Base-by-base conservation (phyloP, 495 filamentous ascomycete species). In the Aspergillus homomorphus region DNA sequence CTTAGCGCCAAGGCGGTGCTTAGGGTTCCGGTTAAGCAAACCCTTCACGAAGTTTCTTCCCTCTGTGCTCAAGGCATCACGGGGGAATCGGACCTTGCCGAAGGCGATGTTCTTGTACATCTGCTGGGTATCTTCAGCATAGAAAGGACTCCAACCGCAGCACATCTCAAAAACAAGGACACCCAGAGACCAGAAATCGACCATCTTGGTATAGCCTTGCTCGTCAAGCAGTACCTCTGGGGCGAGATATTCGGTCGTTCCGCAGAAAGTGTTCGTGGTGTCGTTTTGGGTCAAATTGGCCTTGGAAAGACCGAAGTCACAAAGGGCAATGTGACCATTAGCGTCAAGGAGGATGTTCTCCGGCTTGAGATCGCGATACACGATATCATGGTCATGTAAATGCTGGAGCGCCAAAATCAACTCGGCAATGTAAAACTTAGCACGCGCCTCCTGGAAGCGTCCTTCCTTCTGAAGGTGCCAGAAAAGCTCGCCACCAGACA, bases 71-170 rank as follows among this genome's bases (percentile, higher is more conserved):
- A 98, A 78, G 0, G 94, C 95, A 68, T 98, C 94, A 56, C 91
- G 84, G 16, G 94, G 94, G 75, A 98, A 98, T 58, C 93, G 83
- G 33, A 98, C 94, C 66, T 98, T 98, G 65, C 94, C 94, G 69
- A 98, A 98, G 0, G 93, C 95, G 58, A 98, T 98, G 76, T 98
- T 98, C 78, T 98, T 98, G 75, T 98, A 98, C 94, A 98, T 98
- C 70, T 98, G 94, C 72, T 98, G 94, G 2, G 93, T 98, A 64
- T 98, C 95, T 61, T 98, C 94, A 56, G 94, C 95, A 67, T 98
- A 98, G 76, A 98, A 98, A 0, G 94, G 94, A 65, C 91, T 96
- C 94, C 94, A 98, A 2, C 94, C 94, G 67, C 94, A 98, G 73
- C 93, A 97, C 94, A 98, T 98, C 73, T 98, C 94, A 70, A 98